Evolutionary conservation across 31 red algal species (phyloP), one percentile per base, ranked within the genome.

Genomic region (Endocladia muricata): DNA sequence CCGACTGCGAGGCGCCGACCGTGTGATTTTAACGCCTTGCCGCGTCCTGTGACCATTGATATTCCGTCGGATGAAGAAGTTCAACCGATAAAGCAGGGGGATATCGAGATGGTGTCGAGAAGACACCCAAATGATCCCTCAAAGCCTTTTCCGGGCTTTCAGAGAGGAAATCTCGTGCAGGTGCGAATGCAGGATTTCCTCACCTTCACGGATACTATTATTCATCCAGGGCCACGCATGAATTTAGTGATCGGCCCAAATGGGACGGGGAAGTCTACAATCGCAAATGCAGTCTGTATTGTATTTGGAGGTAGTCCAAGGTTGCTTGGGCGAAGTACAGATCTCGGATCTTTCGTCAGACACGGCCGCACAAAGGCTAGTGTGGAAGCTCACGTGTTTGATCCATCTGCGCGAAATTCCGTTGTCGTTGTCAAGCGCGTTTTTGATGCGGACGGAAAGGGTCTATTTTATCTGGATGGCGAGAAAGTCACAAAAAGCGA

Each of bases 241-340:
- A 99, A 99, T 55, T 54, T 99, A 19, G 82, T 95, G 39, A 80
- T 95, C 33, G 96, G 92, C 43, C 96, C 96, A 1, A 98, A 98
- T 48, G 96, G 96, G 4, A 77, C 91, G 4, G 96, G 96, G 44
- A 98, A 98, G 59, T 93, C 88, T 44, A 93, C 92, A 32, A 72
- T 98, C 23, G 96, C 89, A 25, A 86, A 74, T 48, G 91, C 88
- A 5, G 78, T 98, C 28, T 88, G 88, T 33, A 89, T 98, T 26
- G 96, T 84, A 17, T 88, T 98, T 59, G 81, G 56, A 22, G 88
- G 88, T 31, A 67, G 76, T 35, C 74, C 91, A 42, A 70, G 64
- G 70, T 56, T 92, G 17, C 68, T 98, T 0, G 91, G 84, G 3
- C 74, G 96, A 29, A 85, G 79, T 26, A 48, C 88, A 0, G 83